Evolutionary conservation across 768 basidiomycete genomes (phyloP), one percentile per base, ranked within the genome.

Genomic region (Amanita thiersii): DNA sequence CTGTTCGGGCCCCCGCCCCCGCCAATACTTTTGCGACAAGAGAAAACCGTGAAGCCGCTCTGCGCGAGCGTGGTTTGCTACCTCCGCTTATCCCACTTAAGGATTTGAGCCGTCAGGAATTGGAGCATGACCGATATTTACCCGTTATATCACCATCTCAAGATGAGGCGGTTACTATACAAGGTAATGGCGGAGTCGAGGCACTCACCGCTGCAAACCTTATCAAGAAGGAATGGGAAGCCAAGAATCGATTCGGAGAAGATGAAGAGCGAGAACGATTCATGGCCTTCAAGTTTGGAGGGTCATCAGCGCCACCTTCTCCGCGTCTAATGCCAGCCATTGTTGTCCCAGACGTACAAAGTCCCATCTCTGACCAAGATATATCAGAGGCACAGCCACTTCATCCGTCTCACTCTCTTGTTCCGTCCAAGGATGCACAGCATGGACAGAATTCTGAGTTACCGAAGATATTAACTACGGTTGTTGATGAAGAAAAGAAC

Each of bases 21-120:
- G 24, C 47, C 42, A 43, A 50, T 53, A 17, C 50, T 48, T 26
- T 52, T 39, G 55, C 52, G 3, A 47, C 64, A 4, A 62, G 59
- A 30, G 65, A 66, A 19, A 57, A 60, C 10, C 63, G 73, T 15
- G 72, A 78, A 34, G 77, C 75, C 2, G 79, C 79, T 1, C 65
- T 81, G 15, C 70, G 79, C 9, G 77, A 70, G 49, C 70, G 77
- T 23, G 79, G 79, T 0, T 61, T 82, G 28, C 60, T 74, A 2
- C 77, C 80, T 17, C 68, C 72, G 6, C 58, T 69, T 19, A 52
- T 53, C 12, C 56, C 65, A 4, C 67, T 62, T 32, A 71, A 57
- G 49, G 67, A 58, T 56, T 65, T 68, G 39, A 72, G 57, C 57
- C 60, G 52, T 18, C 63, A 57, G 54, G 72, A 66, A 48, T 61